Evolutionary conservation across 164 flowering plant genomes (phyloP).

Genomic region (Houttuynia cordata): DNA sequence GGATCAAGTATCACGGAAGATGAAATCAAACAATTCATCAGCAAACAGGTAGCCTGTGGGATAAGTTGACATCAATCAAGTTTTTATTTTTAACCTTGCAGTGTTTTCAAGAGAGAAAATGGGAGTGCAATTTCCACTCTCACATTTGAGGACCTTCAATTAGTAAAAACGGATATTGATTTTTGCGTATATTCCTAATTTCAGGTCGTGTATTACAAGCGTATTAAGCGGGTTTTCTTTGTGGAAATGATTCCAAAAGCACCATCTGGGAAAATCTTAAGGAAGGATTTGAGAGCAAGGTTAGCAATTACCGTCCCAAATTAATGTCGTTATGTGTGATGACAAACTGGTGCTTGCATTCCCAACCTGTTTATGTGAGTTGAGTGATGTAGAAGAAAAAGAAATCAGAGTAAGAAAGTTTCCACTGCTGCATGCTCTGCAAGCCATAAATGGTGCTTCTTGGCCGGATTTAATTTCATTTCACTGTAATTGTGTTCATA

Average conservation of each 20-base stretch:
- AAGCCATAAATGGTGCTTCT: too few relatives aligned
- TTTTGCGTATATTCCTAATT: background rate
- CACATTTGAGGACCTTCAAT: too few relatives aligned
- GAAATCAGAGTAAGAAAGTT: too few relatives aligned
- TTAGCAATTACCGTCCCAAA: constrained; percentile 33
- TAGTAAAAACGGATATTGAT: too few relatives aligned
- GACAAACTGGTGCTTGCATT: too few relatives aligned
- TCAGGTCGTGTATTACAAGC: constrained; percentile 81
- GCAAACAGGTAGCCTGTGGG: constrained; percentile 77
- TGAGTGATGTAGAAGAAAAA: too few relatives aligned
- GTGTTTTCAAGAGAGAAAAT: too few relatives aligned
- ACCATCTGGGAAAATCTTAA: constrained; percentile 70
- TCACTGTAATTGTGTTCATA: background rate
- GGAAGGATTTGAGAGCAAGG: constrained; percentile 60
- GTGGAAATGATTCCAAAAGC: constrained; percentile 54
- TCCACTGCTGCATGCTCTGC: too few relatives aligned
- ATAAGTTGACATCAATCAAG: too few relatives aligned
- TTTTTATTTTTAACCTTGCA: too few relatives aligned
- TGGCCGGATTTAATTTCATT: background rate
- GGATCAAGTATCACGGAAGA: constrained; percentile 65
- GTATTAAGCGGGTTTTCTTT: constrained; percentile 52
- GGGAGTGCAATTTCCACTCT: too few relatives aligned
- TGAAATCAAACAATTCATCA: constrained; percentile 68
- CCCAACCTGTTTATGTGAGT: too few relatives aligned
- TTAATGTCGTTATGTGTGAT: background rate